phyloP scores from a whole-genome alignment of 2,329 filamentous ascomycete genomes.

The Periconia macrospinosa region DNA sequence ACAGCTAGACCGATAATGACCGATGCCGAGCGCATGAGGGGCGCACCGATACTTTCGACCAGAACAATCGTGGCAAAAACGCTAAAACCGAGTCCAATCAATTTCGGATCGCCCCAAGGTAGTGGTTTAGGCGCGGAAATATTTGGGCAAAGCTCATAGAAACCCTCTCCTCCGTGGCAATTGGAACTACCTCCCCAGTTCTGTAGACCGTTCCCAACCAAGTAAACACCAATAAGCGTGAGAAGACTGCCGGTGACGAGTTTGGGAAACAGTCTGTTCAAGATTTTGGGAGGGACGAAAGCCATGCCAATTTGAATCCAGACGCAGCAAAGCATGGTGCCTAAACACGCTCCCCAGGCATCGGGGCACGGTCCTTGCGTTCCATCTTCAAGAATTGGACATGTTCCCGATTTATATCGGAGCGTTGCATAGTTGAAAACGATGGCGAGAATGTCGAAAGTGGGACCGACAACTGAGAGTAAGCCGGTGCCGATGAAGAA shows the following conservation, averaged over 20 bases:
- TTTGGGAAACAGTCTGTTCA: conserved; percentile 30
- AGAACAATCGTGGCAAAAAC: conserved; percentile 32
- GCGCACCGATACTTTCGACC: conserved; percentile 29
- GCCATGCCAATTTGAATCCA: conserved; percentile 34
- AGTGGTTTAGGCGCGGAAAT: conserved; percentile 23
- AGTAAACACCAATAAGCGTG: conserved; percentile 27
- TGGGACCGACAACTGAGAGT: conserved; percentile 29
- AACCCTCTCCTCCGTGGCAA: conserved; percentile 27
- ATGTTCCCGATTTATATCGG: conserved; percentile 27
- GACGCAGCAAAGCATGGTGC: conserved; percentile 48
- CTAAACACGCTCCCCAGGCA: conserved; percentile 30
- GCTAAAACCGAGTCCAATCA: conserved; percentile 31
- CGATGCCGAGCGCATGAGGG: conserved; percentile 30
- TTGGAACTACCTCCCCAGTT: conserved; percentile 33
- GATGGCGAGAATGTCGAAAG: conserved; percentile 32
- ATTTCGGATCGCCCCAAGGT: conserved; percentile 35
- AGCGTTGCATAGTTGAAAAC: conserved; percentile 29
- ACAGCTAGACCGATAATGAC: conserved; percentile 30
- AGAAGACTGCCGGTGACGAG: conserved; percentile 28
- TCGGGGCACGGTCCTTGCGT: conserved; percentile 24
- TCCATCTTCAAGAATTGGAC: conserved; percentile 21
- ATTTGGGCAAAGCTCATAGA: conserved; percentile 29
- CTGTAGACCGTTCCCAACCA: conserved; percentile 29
- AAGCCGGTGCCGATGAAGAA: conserved; percentile 34
- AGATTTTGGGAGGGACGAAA: conserved; percentile 25